These are phyloP conservation scores for Cercospora sp. DNA, from an alignment of 2,329 filamentous ascomycete species.

Conservation along the genomic window DNA sequence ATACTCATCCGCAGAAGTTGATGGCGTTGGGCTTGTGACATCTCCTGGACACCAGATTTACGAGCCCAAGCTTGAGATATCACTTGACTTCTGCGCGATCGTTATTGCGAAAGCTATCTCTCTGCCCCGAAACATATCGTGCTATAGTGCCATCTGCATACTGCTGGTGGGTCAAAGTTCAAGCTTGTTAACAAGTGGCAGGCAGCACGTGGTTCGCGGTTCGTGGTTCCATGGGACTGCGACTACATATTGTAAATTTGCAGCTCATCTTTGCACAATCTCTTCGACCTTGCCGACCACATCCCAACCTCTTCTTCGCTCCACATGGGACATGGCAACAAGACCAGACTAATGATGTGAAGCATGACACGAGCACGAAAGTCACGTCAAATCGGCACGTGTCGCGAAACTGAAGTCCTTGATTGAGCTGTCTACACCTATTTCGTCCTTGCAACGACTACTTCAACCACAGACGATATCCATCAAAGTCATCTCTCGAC, in stretches of 20 bases:
- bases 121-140: too few relatives aligned
- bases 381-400: neutral
- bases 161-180: neutral
- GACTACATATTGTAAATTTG: neutral
- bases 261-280: neutral
- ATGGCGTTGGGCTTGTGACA: neutral
- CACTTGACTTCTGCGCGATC: too few relatives aligned
- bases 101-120: too few relatives aligned
- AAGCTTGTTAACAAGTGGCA: neutral
- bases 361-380: neutral
- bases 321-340: neutral
- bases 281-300: neutral
- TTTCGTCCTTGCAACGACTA: neutral
- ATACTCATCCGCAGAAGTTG: neutral
- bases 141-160: too few relatives aligned
- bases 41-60: neutral
- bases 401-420: neutral
- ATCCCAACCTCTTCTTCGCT: neutral
- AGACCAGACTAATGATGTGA: neutral
- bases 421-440: neutral
- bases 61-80: too few relatives aligned
- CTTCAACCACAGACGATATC: neutral
- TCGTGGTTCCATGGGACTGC: neutral
- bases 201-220: neutral
- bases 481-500: neutral